phyloP scores from a whole-genome alignment of 202 grass and related monocot species.

The Cymbopogon flexuosus region DNA sequence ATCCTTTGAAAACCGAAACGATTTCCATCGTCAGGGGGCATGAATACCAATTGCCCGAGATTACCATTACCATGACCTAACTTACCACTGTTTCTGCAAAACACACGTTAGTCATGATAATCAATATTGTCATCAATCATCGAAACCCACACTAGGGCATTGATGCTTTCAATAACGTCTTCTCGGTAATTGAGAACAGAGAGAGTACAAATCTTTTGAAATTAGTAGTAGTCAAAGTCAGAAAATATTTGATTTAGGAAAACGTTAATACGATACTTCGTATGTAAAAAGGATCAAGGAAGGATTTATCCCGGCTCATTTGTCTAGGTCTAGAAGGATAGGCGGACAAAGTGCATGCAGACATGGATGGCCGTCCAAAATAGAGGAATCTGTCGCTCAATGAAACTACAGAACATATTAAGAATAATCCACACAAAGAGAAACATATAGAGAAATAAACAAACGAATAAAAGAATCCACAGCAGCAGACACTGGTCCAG shows the following conservation, averaged over 20 bases:
- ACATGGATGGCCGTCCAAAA: background rate
- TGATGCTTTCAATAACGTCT: too few relatives aligned
- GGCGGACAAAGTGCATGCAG: background rate
- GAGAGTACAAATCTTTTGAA: too few relatives aligned
- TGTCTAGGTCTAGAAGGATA: background rate
- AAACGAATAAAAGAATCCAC: background rate
- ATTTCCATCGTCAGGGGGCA: too few relatives aligned
- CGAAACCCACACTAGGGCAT: too few relatives aligned
- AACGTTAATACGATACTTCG: background rate
- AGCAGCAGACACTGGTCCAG: background rate
- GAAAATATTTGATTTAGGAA: background rate
- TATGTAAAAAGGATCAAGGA: background rate
- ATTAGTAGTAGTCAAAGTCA: too few relatives aligned
- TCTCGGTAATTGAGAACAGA: too few relatives aligned
- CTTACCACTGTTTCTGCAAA: too few relatives aligned
- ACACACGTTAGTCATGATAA: too few relatives aligned
- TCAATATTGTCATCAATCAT: too few relatives aligned
- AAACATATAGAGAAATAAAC: background rate
- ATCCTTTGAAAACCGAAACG: too few relatives aligned
- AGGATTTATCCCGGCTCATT: background rate
- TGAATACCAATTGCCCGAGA: too few relatives aligned
- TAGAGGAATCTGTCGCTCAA: background rate
- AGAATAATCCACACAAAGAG: background rate
- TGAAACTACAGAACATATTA: background rate
- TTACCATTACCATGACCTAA: too few relatives aligned